phyloP scores from a whole-genome alignment of 1,139 yeast genomes.

The Geotrichum histeridarum region DNA sequence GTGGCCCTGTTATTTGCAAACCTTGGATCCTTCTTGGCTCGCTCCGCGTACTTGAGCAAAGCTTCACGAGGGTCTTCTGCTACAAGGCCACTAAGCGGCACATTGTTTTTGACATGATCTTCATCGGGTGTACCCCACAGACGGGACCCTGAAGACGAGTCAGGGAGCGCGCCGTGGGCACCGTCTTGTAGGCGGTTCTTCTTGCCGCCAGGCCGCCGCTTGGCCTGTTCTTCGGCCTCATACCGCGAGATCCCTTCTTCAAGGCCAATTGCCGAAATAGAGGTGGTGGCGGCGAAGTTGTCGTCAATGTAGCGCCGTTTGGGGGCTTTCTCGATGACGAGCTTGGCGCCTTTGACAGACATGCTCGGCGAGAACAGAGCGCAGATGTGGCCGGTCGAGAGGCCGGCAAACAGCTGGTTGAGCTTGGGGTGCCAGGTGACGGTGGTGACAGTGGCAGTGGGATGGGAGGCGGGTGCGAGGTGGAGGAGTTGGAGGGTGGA shows the following conservation, averaged over 20 bases:
- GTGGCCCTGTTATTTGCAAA: neutral
- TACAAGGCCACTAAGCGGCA: slow-evolving; percentile 24
- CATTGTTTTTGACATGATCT: slow-evolving; percentile 26
- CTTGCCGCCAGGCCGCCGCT: slow-evolving; percentile 14
- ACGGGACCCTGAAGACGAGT: neutral
- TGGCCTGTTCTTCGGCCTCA: slow-evolving; percentile 16
- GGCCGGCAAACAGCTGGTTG: slow-evolving; percentile 40
- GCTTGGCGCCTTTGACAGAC: slow-evolving; percentile 38
- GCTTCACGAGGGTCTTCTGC: slow-evolving; percentile 41
- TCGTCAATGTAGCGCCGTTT: slow-evolving; percentile 40
- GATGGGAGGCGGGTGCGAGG: slow-evolving; percentile 12
- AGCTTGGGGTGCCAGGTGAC: slow-evolving; percentile 33
- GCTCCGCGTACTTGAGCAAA: slow-evolving; percentile 35
- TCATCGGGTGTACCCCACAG: slow-evolving; percentile 30
- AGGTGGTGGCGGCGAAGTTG: slow-evolving; percentile 30
- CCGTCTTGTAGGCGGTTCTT: neutral
- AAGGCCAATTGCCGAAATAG: slow-evolving; percentile 32
- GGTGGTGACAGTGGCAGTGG: slow-evolving; percentile 25
- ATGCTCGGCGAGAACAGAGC: slow-evolving; percentile 36
- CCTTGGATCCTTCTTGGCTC: slow-evolving; percentile 28
- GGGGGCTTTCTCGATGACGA: slow-evolving; percentile 36
- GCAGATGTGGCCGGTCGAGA: slow-evolving; percentile 32
- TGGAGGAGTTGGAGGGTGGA: slow-evolving; percentile 29
- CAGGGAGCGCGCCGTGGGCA: neutral
- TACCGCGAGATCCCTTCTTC: slow-evolving; percentile 19